phyloP scores from a whole-genome alignment of 345 rosid genomes.

The Aegle marmelos region DNA sequence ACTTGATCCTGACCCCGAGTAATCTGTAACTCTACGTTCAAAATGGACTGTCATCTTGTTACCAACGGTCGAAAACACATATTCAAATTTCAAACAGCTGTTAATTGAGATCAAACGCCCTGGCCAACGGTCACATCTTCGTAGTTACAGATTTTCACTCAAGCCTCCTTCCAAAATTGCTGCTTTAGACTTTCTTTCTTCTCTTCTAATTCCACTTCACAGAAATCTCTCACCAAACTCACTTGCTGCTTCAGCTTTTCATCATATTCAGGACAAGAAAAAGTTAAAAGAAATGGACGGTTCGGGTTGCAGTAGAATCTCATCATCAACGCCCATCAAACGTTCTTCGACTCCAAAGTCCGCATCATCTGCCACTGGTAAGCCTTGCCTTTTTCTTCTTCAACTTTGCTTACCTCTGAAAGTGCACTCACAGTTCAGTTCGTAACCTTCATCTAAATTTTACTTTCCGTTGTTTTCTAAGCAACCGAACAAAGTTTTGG shows the following conservation, averaged over 20 bases:
- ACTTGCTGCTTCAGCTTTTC: not conserved
- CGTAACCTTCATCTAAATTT: not conserved
- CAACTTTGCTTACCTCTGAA: not conserved
- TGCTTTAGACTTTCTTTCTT: not conserved
- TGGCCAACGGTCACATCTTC: not conserved
- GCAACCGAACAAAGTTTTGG: not conserved
- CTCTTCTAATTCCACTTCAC: not conserved
- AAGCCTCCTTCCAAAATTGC: not conserved
- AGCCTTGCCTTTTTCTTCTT: not conserved
- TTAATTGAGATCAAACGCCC: not conserved
- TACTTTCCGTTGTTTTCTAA: not conserved
- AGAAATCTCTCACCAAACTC: not conserved
- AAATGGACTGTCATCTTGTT: not conserved
- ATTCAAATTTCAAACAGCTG: not conserved
- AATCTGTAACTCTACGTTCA: too few species aligned
- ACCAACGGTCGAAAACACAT: conserved; percentile 6
- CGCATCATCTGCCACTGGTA: conserved; percentile 13
- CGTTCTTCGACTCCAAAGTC: conserved; percentile 7
- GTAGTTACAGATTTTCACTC: not conserved
- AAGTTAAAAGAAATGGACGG: conserved; percentile 19
- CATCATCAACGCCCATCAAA: conserved; percentile 11
- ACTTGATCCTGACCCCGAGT: too few species aligned
- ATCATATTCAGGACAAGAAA: too few species aligned
- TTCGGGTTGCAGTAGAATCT: not conserved
- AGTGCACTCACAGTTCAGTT: not conserved